A percentile compares a stretch with the other conserved stretches of the same genome.
phyloP scores from a whole-genome alignment of 768 basidiomycete genomes.

The Boletus subparvulus region DNA sequence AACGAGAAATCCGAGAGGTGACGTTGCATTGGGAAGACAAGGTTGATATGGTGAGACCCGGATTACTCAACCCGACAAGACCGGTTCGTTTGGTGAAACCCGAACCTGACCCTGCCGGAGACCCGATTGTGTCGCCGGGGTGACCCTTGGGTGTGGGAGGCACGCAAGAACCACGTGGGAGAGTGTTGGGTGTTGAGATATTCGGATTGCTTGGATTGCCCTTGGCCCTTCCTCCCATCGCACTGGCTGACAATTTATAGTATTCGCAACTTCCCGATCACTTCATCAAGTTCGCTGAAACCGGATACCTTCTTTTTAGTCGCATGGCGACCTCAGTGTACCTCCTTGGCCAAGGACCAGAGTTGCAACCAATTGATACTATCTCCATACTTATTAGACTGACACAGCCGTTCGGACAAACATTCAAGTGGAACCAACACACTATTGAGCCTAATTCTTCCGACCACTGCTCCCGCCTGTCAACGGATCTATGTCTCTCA shows the following conservation, averaged over 20 bases:
- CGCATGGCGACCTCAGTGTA: conserved; percentile 8
- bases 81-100: conserved; percentile 12
- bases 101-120: conserved; percentile 12
- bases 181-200: conserved; percentile 20
- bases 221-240: conserved; percentile 16
- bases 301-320: conserved; percentile 16
- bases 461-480: conserved; percentile 22
- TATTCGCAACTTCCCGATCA: conserved; percentile 22
- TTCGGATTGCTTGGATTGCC: conserved; percentile 12
- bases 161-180: conserved; percentile 26
- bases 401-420: conserved; percentile 14
- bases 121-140: conserved; percentile 3
- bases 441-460: conserved; percentile 21
- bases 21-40: conserved; percentile 2
- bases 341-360: conserved; percentile 1
- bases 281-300: conserved; percentile 8
- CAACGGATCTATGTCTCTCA: conserved; percentile 35
- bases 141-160: conserved; percentile 12
- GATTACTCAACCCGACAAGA: conserved; percentile 12
- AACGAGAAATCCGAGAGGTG: not conserved
- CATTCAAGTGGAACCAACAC: conserved; percentile 2
- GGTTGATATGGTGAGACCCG: conserved; percentile 5
- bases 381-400: not conserved
- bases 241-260: conserved; percentile 15
- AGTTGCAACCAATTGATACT: not conserved